phyloP scores from a whole-genome alignment of 164 flowering plant genomes.

The Berberis thunbergii region DNA sequence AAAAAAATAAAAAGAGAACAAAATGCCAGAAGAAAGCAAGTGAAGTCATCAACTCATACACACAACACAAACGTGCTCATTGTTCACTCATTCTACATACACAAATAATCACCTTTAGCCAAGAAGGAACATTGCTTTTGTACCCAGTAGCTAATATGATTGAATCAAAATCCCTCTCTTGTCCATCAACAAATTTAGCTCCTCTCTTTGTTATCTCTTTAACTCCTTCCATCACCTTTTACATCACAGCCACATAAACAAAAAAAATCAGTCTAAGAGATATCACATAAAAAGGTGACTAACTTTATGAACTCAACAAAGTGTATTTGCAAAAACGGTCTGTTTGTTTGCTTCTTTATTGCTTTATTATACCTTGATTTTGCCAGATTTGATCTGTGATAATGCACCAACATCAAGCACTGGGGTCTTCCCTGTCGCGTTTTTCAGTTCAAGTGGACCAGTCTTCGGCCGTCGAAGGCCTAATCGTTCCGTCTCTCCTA shows the following conservation, averaged over 20 bases:
- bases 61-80: too few relatives aligned
- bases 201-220: slow-evolving; percentile 68
- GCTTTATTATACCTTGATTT: slow-evolving; percentile 54
- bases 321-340: neutral
- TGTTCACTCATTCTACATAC: too few relatives aligned
- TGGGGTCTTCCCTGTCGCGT: slow-evolving; percentile 86
- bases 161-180: slow-evolving; percentile 73
- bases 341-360: neutral
- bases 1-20: neutral
- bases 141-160: slow-evolving; percentile 91
- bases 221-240: slow-evolving; percentile 73
- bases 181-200: slow-evolving; percentile 71
- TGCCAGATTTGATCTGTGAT: slow-evolving; percentile 61
- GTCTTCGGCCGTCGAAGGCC: slow-evolving; percentile 86
- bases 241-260: neutral
- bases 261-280: neutral
- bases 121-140: slow-evolving; percentile 87
- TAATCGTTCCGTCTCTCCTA: slow-evolving; percentile 68
- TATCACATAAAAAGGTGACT: neutral
- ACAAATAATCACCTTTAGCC: slow-evolving; percentile 72
- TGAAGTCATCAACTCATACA: too few relatives aligned
- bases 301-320: neutral
- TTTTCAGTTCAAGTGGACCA: slow-evolving; percentile 95
- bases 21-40: too few relatives aligned
- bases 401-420: slow-evolving; percentile 89